Percentiles rank a stretch among this genome's conserved stretches.
phyloP scores from a whole-genome alignment of 176 grass and related monocot genomes.

The Oryza nivara region DNA sequence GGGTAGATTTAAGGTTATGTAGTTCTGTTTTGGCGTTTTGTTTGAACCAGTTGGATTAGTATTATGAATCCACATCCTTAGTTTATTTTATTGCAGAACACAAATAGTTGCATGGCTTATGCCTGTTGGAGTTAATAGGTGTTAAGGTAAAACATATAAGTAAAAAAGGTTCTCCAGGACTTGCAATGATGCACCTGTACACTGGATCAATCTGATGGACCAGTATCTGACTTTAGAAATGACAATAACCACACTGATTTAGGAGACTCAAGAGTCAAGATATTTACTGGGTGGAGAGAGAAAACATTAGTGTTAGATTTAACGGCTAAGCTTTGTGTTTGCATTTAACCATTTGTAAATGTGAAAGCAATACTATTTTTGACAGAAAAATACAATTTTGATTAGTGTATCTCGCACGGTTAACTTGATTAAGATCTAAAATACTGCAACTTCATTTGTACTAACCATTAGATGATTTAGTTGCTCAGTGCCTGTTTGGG shows the following conservation, averaged over 20 bases:
- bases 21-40: not conserved
- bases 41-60: not conserved
- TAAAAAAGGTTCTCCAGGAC: not conserved
- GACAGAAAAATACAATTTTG: not conserved
- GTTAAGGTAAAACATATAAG: not conserved
- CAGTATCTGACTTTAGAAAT: not conserved
- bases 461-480: not conserved
- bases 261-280: not conserved
- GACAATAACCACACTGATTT: not conserved
- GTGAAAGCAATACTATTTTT: not conserved
- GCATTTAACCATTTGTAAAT: conserved; percentile 17
- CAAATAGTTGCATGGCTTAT: not conserved
- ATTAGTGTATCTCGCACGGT: not conserved
- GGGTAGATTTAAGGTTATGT: not conserved
- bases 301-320: not conserved
- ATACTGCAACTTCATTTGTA: not conserved
- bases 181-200: not conserved
- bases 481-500: not conserved
- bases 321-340: not conserved
- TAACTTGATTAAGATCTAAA: not conserved
- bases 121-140: not conserved
- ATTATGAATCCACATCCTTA: not conserved
- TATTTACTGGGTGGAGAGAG: not conserved
- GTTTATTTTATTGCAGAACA: not conserved
- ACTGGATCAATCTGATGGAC: not conserved